A percentile compares a stretch with the other conserved stretches of the same genome.
phyloP scores from a whole-genome alignment of 1,139 yeast genomes.

The Keqinozyma sinolaborantium region DNA sequence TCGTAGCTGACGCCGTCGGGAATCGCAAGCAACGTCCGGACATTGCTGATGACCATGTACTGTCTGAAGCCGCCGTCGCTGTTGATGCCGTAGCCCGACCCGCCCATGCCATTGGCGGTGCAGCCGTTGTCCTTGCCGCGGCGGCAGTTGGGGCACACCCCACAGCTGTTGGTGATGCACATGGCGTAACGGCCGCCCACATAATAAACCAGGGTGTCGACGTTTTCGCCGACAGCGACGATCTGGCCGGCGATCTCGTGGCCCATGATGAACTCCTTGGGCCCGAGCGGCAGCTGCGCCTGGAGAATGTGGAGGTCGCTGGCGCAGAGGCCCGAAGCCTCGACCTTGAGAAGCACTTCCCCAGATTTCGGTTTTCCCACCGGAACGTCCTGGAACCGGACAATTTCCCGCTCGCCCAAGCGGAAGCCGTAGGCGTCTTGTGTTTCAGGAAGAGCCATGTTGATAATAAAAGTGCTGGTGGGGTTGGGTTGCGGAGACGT shows the following conservation, averaged over 20 bases:
- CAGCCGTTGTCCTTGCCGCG: slow-evolving; percentile 43
- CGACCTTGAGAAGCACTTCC: slow-evolving; percentile 43
- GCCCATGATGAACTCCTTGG: slow-evolving; percentile 46
- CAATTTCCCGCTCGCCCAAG: slow-evolving; percentile 16
- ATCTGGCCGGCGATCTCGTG: slow-evolving; percentile 56
- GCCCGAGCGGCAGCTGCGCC: slow-evolving; percentile 16
- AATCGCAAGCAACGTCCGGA: slow-evolving; percentile 37
- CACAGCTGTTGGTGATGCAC: slow-evolving; percentile 39
- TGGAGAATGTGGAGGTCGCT: slow-evolving; percentile 46
- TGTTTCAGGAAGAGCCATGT: slow-evolving; percentile 12
- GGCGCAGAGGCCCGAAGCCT: slow-evolving; percentile 52
- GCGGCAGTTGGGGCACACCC: slow-evolving; percentile 40
- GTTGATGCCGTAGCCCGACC: slow-evolving; percentile 38
- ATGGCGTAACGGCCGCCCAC: slow-evolving; percentile 37
- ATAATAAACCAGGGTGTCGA: slow-evolving; percentile 21
- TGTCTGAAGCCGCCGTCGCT: slow-evolving; percentile 51
- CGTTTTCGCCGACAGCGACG: slow-evolving; percentile 33
- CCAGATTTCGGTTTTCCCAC: slow-evolving; percentile 33
- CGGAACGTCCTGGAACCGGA: slow-evolving; percentile 24
- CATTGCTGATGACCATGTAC: slow-evolving; percentile 35
- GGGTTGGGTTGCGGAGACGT: no score
- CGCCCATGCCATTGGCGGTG: slow-evolving; percentile 4
- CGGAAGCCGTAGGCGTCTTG: slow-evolving; percentile 26
- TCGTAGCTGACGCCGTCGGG: slow-evolving; percentile 45
- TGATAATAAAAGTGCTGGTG: no score